Evolutionary conservation across 164 flowering plant genomes (phyloP).

Genomic region (Kingdonia uniflora): DNA sequence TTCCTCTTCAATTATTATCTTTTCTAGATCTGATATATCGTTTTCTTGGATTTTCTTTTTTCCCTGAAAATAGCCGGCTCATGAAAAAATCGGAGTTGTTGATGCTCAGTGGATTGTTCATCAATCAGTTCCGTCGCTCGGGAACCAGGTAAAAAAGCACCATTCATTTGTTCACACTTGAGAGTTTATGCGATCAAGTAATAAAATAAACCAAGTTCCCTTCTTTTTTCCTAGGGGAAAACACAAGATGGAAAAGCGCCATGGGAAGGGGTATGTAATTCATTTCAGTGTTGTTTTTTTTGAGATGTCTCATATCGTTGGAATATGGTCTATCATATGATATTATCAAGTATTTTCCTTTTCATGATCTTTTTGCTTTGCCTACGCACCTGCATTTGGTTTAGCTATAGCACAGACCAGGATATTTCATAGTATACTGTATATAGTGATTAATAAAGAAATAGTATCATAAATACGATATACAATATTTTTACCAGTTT

Average conservation of each 20-base stretch:
- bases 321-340: background rate
- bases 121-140: conserved; percentile 75
- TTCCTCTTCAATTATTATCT: background rate
- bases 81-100: conserved; percentile 94
- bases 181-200: background rate
- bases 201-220: background rate
- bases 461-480: background rate
- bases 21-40: conserved; percentile 1
- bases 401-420: background rate
- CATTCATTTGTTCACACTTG: too few relatives aligned
- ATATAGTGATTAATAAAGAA: too few relatives aligned
- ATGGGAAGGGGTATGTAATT: conserved; percentile 61
- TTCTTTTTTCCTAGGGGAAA: conserved; percentile 41
- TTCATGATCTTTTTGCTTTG: background rate
- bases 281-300: too few relatives aligned
- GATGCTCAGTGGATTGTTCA: conserved; percentile 97
- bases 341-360: background rate
- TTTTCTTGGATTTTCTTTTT: background rate
- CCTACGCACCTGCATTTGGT: background rate
- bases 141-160: conserved; percentile 57
- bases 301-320: background rate
- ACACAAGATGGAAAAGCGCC: conserved; percentile 49
- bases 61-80: conserved; percentile 55
- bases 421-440: background rate
- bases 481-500: too few relatives aligned